Percentiles rank a stretch among this genome's conserved stretches.
Evolutionary conservation across 2,329 filamentous ascomycete species (phyloP).

Genomic region (Apiospora marii): DNA sequence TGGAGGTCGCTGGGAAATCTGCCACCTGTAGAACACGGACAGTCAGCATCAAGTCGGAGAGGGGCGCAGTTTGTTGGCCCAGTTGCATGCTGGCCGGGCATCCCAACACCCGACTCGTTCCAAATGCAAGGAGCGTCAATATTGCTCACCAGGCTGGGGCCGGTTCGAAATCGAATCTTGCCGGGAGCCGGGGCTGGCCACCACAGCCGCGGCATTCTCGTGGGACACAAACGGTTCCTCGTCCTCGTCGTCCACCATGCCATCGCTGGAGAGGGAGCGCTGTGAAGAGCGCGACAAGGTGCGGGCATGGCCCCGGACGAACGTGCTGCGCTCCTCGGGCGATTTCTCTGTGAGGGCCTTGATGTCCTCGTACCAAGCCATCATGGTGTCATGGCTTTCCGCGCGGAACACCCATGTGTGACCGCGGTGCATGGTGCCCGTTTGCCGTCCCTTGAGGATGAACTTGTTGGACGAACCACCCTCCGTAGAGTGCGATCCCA

Average conservation of each 20-base stretch:
- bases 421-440: conserved; percentile 87
- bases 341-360: conserved; percentile 87
- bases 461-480: conserved; percentile 95
- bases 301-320: conserved; percentile 82
- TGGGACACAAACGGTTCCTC: conserved; percentile 68
- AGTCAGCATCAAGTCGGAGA: conserved; percentile 19
- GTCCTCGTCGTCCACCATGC: conserved; percentile 77
- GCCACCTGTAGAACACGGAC: conserved; percentile 21
- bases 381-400: conserved; percentile 89
- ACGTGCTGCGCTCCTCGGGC: conserved; percentile 86
- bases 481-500: conserved; percentile 87
- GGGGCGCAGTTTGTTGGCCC: not conserved
- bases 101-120: conserved; percentile 3
- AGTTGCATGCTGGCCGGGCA: not conserved
- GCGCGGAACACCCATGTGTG: conserved; percentile 77
- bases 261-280: conserved; percentile 75
- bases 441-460: conserved; percentile 94
- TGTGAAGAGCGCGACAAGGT: conserved; percentile 75
- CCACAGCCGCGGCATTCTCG: conserved; percentile 61
- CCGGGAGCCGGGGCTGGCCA: conserved; percentile 54
- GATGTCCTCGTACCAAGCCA: conserved; percentile 95
- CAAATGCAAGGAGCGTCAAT: conserved; percentile 14
- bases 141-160: conserved; percentile 82
- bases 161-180: conserved; percentile 66
- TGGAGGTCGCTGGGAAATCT: conserved; percentile 95